Percentiles rank a stretch among this genome's conserved stretches.
Conservation (phyloP, 2,329 filamentous ascomycete genomes). For the Nemania sp. region DNA sequence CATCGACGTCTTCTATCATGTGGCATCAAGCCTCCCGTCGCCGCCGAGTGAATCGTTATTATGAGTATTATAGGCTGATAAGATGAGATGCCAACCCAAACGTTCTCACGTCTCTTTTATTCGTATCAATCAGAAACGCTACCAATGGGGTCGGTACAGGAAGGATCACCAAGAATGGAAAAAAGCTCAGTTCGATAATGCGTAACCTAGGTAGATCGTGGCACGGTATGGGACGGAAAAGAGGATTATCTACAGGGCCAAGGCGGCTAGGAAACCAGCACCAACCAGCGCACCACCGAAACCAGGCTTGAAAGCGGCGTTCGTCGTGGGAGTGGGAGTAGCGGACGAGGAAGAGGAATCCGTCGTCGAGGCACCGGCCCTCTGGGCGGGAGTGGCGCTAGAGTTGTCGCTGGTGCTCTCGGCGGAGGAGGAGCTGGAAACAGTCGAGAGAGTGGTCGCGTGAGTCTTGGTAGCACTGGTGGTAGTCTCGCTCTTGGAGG, state of each 20-base stretch:
- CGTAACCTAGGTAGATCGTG: conserved; percentile 11
- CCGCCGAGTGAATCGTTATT: conserved; percentile 35
- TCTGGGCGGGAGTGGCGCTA: conserved; percentile 19
- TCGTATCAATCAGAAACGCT: conserved; percentile 20
- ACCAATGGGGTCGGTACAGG: conserved; percentile 27
- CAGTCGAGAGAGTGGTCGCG: conserved; percentile 34
- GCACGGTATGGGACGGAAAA: conserved; percentile 1
- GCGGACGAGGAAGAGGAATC: conserved; percentile 13
- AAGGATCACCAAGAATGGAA: conserved; percentile 35
- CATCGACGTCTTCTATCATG: conserved; percentile 14
- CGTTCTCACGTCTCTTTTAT: conserved; percentile 15
- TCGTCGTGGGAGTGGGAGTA: conserved; percentile 22
- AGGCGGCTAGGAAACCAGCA: conserved; percentile 35
- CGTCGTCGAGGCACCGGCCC: conserved; percentile 10
- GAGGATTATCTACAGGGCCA: conserved; percentile 34
- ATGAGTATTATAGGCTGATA: conserved; percentile 32
- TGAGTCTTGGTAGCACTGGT: conserved; percentile 22
- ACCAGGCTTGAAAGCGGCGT: conserved; percentile 33
- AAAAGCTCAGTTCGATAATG: conserved; percentile 28
- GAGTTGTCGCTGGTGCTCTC: conserved; percentile 12
- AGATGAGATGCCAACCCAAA: conserved; percentile 17
- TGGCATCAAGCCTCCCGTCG: conserved; percentile 20
- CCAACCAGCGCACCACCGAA: conserved; percentile 35
- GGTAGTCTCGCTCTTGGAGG: conserved; percentile 17
- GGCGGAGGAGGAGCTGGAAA: conserved; percentile 20